Evolutionary conservation across 352 stramenopile species (phyloP).

Genomic region (Phytophthora litchii): DNA sequence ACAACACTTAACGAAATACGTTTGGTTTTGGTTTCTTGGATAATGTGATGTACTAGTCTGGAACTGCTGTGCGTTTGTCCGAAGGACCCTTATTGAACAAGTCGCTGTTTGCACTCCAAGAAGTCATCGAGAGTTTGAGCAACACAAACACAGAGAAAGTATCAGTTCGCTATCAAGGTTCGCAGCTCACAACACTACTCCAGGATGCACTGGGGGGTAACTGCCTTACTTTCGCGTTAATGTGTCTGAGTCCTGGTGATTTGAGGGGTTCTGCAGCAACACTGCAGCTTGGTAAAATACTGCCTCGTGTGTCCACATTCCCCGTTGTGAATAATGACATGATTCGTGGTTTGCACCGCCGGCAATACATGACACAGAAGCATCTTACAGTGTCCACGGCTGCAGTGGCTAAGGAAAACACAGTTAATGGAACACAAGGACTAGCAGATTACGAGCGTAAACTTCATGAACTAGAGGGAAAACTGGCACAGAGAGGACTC

Average conservation of each 20-base stretch:
- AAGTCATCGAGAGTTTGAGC: conserved; percentile 40
- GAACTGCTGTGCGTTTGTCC: conserved; percentile 39
- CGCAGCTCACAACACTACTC: conserved; percentile 47
- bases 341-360: conserved; percentile 44
- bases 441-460: conserved; percentile 24
- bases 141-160: conserved; percentile 1
- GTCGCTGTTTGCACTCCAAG: conserved; percentile 48
- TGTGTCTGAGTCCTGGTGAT: conserved; percentile 49
- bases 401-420: not conserved
- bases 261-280: conserved; percentile 45
- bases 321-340: conserved; percentile 67
- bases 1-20: too few relatives aligned
- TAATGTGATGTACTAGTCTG: too few relatives aligned
- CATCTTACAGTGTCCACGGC: not conserved
- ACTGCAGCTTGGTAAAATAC: conserved; percentile 36
- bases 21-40: too few relatives aligned
- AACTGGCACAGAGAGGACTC: conserved; percentile 39
- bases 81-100: conserved; percentile 68
- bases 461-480: conserved; percentile 51
- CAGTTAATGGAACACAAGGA: conserved; percentile 3
- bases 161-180: conserved; percentile 25
- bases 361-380: conserved; percentile 30
- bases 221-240: conserved; percentile 50
- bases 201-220: conserved; percentile 61
- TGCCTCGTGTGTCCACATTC: conserved; percentile 46